Conservation (phyloP, 176 grass and related monocot genomes). For the Dactylis glomerata region DNA sequence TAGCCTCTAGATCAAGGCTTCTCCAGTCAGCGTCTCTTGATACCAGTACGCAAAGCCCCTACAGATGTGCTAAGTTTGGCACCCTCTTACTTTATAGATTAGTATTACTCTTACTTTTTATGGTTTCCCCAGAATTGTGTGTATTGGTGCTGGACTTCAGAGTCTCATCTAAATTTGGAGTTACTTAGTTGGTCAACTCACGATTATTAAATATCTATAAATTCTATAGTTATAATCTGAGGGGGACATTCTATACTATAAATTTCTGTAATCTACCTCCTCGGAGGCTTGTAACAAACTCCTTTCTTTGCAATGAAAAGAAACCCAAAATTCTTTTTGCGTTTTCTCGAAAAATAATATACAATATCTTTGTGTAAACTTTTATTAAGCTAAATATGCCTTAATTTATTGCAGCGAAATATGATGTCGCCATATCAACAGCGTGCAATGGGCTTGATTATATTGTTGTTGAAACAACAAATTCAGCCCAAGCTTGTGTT, state of each 20-base stretch:
- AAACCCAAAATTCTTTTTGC: too few species aligned
- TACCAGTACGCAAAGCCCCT: not conserved
- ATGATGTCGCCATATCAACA: slow-evolving; percentile 91
- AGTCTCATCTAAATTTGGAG: not conserved
- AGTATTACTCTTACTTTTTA: not conserved
- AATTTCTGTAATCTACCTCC: too few species aligned
- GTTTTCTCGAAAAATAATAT: too few species aligned
- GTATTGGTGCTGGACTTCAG: not conserved
- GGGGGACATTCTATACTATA: not conserved
- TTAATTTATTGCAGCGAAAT: slow-evolving; percentile 71
- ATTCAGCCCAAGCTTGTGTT: slow-evolving; percentile 87
- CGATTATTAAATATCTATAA: slow-evolving; percentile 4
- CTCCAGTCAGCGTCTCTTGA: not conserved
- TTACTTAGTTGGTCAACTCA: slow-evolving; percentile 11
- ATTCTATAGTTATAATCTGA: not conserved
- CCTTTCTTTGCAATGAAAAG: too few species aligned
- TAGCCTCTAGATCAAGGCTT: not conserved
- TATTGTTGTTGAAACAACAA: slow-evolving; percentile 93
- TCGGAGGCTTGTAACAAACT: too few species aligned
- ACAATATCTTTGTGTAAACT: not conserved
- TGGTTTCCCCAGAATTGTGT: not conserved
- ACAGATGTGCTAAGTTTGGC: not conserved
- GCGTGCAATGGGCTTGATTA: slow-evolving; percentile 69
- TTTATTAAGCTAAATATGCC: not conserved
- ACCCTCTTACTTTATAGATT: not conserved